Evolutionary conservation across 768 basidiomycete genomes (phyloP), one percentile per base, ranked within the genome.

Genomic region (Paxillus rubicundulus): DNA sequence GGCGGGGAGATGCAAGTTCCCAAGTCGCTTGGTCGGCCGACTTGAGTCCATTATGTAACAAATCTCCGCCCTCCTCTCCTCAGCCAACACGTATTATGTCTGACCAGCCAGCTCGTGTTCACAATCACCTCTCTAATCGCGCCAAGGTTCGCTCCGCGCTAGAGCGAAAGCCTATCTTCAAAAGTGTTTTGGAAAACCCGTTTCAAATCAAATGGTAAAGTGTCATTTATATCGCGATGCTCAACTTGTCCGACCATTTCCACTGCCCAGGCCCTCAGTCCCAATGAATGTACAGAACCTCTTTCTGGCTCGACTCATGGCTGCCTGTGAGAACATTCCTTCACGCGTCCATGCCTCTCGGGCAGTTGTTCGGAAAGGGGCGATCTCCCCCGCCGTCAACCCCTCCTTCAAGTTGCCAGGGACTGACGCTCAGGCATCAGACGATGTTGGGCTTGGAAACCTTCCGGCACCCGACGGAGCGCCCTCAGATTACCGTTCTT

Each of bases 121-220:
- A 87, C 54, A 78, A 72, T 6, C 80, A 85, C 54, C 67, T 69
- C 12, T 87, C 89, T 1, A 87, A 86, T 60, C 82, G 89, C 38
- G 81, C 79, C 27, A 83, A 75, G 57, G 65, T 70, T 18, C 72
- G 73, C n/a, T 53, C 67, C 16, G 52, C 56, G 8, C 7, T 61
- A 14, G 87, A 89, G 20, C 80, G 76, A 42, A 91, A 84, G 61
- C 70, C 74, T 1, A 80, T 85, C 1, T 90, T 82, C 72, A 90
- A 82, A 57, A 77, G 80, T 52, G 84, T 86, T 1, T 71, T 92
- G 20, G 84, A 85, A 46, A 91, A 80, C 53, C 90, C 90, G 2
- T 86, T 87, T 59, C 77, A 78, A 10, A 73, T 91, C 14, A 65
- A 70, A 63, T 92, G 90, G 90, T 90, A 61, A 4, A 62, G 9